Conservation (phyloP, 129 eudicot species). For the Centrapalus pauciflorus region DNA sequence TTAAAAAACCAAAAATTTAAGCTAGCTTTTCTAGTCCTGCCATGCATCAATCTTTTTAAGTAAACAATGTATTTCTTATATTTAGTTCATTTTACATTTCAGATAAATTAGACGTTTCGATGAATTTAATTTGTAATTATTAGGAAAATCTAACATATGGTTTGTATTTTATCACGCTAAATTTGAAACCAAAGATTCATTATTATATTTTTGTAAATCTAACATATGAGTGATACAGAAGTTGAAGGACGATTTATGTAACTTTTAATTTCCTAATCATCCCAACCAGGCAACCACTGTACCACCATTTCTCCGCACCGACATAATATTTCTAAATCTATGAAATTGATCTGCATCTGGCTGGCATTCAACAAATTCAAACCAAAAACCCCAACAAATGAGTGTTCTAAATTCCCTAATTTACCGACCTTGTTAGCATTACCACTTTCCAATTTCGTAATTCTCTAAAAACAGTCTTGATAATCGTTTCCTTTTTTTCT, state of each 20-base stretch:
- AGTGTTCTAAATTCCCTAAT: neutral
- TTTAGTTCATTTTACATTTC: no score
- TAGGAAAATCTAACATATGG: no score
- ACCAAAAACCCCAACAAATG: constrained; percentile 5
- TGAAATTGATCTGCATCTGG: neutral
- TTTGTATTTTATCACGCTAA: no score
- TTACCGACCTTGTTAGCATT: neutral
- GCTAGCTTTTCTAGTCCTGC: no score
- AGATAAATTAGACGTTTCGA: no score
- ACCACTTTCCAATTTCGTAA: neutral
- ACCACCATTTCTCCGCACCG: constrained; percentile 34
- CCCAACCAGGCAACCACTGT: constrained; percentile 26
- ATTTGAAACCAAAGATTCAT: no score
- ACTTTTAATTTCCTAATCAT: neutral
- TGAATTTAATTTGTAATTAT: no score
- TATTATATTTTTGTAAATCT: no score
- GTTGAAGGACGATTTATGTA: neutral
- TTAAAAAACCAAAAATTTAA: no score
- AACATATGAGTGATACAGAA: neutral
- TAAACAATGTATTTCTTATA: no score
- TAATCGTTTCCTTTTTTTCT: neutral
- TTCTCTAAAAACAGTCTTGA: neutral
- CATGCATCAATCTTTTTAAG: no score
- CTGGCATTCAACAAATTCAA: constrained; percentile 17
- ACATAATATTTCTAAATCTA: constrained; percentile 25